A percentile compares a stretch with the other conserved stretches of the same genome.
These are phyloP conservation scores for Rhodofomes roseus DNA, from an alignment of 1,284 basidiomycete genomes.

Conservation along the genomic window DNA sequence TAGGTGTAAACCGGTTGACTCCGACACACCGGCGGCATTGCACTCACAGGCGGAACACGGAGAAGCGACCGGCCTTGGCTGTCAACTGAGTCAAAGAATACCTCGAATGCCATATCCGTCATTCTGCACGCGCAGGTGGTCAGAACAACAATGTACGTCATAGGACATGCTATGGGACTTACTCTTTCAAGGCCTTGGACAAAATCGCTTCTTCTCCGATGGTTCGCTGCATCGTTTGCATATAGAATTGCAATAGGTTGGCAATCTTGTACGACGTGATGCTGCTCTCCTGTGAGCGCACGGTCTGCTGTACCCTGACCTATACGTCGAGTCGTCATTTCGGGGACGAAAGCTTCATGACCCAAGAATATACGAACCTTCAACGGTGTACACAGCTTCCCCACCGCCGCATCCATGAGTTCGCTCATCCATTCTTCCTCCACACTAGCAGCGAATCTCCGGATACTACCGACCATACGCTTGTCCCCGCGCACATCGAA, in stretches of 20 bases:
- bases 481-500: constrained; percentile 67
- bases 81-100: constrained; percentile 85
- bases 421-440: constrained; percentile 81
- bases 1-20: not conserved
- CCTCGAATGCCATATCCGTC: constrained; percentile 74
- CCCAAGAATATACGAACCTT: constrained; percentile 49
- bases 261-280: constrained; percentile 90
- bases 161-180: constrained; percentile 23
- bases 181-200: constrained; percentile 81
- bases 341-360: not conserved
- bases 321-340: constrained; percentile 25
- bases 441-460: constrained; percentile 54
- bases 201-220: constrained; percentile 81
- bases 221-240: constrained; percentile 88
- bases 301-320: constrained; percentile 88
- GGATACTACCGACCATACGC: constrained; percentile 76
- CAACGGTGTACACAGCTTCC: constrained; percentile 83
- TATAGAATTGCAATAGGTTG: constrained; percentile 93
- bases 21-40: not conserved
- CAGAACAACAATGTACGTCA: not conserved
- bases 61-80: constrained; percentile 75
- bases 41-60: constrained; percentile 66
- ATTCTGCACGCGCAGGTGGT: constrained; percentile 46
- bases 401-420: constrained; percentile 80
- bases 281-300: constrained; percentile 88